These are phyloP conservation scores for Thelonectria discophora DNA, from an alignment of 2,329 filamentous ascomycete species.

Conservation along the genomic window DNA sequence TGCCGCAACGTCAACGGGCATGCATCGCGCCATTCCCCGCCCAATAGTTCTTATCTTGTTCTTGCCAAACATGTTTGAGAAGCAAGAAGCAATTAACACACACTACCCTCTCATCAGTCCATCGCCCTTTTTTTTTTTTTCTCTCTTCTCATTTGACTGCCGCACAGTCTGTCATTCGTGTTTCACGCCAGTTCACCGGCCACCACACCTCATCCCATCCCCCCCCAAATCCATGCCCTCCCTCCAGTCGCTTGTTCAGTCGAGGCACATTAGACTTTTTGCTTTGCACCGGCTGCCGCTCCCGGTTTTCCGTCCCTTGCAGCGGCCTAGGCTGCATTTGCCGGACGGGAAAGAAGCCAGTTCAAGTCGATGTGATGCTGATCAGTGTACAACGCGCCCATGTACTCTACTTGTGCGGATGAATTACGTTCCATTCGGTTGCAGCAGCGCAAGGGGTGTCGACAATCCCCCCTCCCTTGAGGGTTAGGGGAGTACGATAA, in stretches of 20 bases:
- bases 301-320: constrained; percentile 12
- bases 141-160: neutral
- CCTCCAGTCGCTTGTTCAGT: too few species aligned
- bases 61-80: neutral
- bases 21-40: constrained; percentile 1
- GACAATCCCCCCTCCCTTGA: neutral
- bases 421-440: constrained; percentile 13
- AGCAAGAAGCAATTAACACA: neutral
- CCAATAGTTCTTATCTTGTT: neutral
- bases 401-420: neutral
- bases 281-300: neutral
- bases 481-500: neutral
- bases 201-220: neutral
- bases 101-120: neutral
- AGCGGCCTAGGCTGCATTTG: constrained; percentile 6
- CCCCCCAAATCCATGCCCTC: too few species aligned
- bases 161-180: constrained; percentile 9
- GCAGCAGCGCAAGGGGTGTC: neutral
- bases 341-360: neutral
- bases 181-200: constrained; percentile 12
- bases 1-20: neutral
- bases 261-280: neutral
- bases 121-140: neutral
- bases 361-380: neutral
- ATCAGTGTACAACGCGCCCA: neutral